Conservation (phyloP, 768 basidiomycete species). For the Boletus barrowsii region DNA sequence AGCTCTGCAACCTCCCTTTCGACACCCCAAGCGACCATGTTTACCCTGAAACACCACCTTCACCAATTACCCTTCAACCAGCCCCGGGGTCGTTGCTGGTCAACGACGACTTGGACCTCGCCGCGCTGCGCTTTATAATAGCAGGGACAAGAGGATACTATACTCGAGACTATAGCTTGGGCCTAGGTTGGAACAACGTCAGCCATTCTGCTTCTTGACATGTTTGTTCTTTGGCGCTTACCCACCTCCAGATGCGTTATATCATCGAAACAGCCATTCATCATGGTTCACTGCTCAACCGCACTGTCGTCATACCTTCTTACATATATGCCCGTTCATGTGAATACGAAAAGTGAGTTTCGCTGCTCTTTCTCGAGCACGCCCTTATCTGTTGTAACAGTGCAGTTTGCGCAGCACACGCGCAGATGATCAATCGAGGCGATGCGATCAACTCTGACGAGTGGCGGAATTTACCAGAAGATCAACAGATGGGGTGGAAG, state of each 20-base stretch:
- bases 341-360: conserved; percentile 30
- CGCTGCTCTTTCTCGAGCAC: neutral
- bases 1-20: conserved; percentile 21
- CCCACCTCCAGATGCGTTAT: conserved; percentile 39
- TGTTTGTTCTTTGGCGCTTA: conserved; percentile 1
- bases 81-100: conserved; percentile 11
- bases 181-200: conserved; percentile 49
- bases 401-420: conserved; percentile 38
- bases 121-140: conserved; percentile 34
- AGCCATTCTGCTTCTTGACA: conserved; percentile 6
- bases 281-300: conserved; percentile 43
- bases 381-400: conserved; percentile 14
- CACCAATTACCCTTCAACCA: neutral
- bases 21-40: neutral
- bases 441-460: conserved; percentile 41
- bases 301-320: conserved; percentile 43
- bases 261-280: conserved; percentile 45
- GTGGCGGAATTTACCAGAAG: conserved; percentile 39
- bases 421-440: conserved; percentile 43
- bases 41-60: neutral
- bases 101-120: conserved; percentile 26
- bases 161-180: conserved; percentile 42
- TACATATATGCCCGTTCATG: conserved; percentile 46
- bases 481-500: conserved; percentile 36
- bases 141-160: conserved; percentile 41